Evolutionary conservation across 2,329 filamentous ascomycete species (phyloP).

Genomic region (Calonectria multiphialidica): DNA sequence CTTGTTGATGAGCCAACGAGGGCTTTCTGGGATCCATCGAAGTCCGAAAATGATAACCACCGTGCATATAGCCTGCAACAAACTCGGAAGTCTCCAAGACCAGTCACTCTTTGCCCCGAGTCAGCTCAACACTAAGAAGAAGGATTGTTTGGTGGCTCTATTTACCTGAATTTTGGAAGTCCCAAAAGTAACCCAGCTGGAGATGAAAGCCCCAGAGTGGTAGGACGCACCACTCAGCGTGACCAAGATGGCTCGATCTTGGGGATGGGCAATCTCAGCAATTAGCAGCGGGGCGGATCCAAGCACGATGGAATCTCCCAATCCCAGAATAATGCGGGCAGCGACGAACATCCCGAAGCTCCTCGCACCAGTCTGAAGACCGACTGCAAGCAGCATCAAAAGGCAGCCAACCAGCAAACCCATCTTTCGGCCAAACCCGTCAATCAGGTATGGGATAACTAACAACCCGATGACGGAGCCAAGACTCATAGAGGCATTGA

Average conservation of each 20-base stretch:
- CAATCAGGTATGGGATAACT: constrained; percentile 14
- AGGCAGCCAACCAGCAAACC: constrained; percentile 8
- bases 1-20: constrained; percentile 51
- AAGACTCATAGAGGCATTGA: constrained; percentile 17
- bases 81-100: constrained; percentile 32
- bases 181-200: constrained; percentile 12
- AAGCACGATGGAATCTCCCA: constrained; percentile 12
- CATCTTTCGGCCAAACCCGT: constrained; percentile 12
- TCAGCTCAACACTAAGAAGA: neutral
- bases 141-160: neutral
- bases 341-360: constrained; percentile 15
- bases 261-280: constrained; percentile 8
- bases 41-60: constrained; percentile 28
- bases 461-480: constrained; percentile 8
- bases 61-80: constrained; percentile 32
- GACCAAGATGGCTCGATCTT: constrained; percentile 17
- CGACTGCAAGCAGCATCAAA: constrained; percentile 13
- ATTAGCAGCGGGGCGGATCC: constrained; percentile 11
- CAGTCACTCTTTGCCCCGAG: constrained; percentile 13
- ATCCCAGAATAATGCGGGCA: constrained; percentile 5
- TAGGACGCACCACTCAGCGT: constrained; percentile 9
- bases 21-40: constrained; percentile 54
- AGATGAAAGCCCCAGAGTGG: constrained; percentile 15
- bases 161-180: constrained; percentile 3
- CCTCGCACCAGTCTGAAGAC: constrained; percentile 7